phyloP scores from a whole-genome alignment of 1,139 yeast species.

The Debaryomyces fabryi region DNA sequence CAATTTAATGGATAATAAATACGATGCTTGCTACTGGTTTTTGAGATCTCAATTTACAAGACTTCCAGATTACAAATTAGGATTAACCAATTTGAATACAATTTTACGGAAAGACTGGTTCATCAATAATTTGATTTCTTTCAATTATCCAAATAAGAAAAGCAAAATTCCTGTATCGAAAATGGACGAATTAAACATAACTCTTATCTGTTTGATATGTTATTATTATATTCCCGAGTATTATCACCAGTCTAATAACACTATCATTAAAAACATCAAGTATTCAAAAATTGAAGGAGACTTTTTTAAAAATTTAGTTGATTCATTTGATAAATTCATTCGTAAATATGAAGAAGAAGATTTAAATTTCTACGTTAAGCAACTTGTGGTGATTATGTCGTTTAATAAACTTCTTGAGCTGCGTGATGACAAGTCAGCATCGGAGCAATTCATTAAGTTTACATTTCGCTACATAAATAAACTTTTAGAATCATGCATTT shows the following conservation, averaged over 20 bases:
- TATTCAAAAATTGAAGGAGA: constrained; percentile 31
- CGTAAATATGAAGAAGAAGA: constrained; percentile 10
- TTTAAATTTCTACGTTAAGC: constrained; percentile 24
- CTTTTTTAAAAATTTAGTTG: constrained; percentile 20
- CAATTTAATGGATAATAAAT: constrained; percentile 37
- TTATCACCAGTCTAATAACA: constrained; percentile 27
- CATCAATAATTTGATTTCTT: constrained; percentile 24
- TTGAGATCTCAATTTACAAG: constrained; percentile 61
- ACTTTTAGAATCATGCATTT: constrained; percentile 25
- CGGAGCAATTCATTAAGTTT: constrained; percentile 22
- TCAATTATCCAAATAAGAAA: constrained; percentile 13
- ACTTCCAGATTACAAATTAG: constrained; percentile 45
- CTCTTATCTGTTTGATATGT: constrained; percentile 32
- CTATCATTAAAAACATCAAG: constrained; percentile 26
- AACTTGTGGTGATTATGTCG: constrained; percentile 27
- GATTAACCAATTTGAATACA: constrained; percentile 40
- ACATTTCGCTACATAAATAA: constrained; percentile 37
- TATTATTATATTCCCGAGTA: constrained; percentile 31
- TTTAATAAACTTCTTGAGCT: constrained; percentile 20
- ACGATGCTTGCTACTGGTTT: constrained; percentile 48
- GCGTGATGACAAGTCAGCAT: constrained; percentile 7
- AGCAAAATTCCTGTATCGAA: constrained; percentile 12
- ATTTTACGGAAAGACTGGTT: constrained; percentile 38
- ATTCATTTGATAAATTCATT: constrained; percentile 15
- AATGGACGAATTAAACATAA: constrained; percentile 22